These are phyloP conservation scores for Solanum chiquidenum DNA, from an alignment of 257 asterid genomes.

Conservation along the genomic window DNA sequence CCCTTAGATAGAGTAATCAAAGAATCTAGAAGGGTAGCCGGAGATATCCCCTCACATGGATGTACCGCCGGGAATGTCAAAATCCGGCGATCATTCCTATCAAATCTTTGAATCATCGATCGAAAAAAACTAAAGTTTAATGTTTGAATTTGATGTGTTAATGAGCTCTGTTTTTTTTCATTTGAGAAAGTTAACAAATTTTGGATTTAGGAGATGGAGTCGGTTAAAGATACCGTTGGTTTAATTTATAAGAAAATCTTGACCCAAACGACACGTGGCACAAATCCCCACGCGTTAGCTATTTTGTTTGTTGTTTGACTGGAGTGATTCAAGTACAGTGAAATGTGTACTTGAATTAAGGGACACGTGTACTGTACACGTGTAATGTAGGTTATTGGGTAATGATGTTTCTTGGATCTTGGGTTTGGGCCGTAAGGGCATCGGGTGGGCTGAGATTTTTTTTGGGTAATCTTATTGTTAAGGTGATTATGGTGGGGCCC, in stretches of 20 bases:
- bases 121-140: not conserved
- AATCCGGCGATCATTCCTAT: slow-evolving; percentile 50
- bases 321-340: not conserved
- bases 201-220: not conserved
- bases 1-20: slow-evolving; percentile 27
- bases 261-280: not conserved
- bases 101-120: slow-evolving; percentile 31
- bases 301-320: not conserved
- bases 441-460: not conserved
- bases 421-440: not conserved
- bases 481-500: not conserved
- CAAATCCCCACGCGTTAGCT: not conserved
- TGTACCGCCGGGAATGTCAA: slow-evolving; percentile 56
- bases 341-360: not conserved
- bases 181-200: not conserved
- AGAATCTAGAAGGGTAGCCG: slow-evolving; percentile 46
- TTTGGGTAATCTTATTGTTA: not conserved
- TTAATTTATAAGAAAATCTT: not conserved
- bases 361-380: slow-evolving; percentile 41
- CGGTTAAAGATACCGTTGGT: not conserved
- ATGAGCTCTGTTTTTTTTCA: not conserved
- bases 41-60: slow-evolving; percentile 53
- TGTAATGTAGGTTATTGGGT: slow-evolving; percentile 4
- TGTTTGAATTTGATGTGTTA: not conserved
- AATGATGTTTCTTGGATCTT: slow-evolving; percentile 19